Evolutionary conservation across 495 filamentous ascomycete species (phyloP).

Genomic region (Cairneyella variabilis): DNA sequence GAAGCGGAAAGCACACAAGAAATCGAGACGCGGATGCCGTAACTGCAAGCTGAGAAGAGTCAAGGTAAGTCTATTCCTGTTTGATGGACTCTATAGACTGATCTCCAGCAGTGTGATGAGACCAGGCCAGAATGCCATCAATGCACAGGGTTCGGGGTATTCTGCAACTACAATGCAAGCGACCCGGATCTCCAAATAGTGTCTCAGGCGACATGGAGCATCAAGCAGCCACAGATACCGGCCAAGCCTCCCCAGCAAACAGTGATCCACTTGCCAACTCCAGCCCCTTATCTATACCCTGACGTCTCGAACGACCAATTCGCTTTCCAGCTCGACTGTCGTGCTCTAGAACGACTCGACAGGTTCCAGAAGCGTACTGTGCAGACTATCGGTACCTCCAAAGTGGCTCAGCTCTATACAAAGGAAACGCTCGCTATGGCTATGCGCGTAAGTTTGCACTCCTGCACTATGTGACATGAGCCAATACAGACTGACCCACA

Average conservation of each 20-base stretch:
- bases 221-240: slow-evolving; percentile 22
- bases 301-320: slow-evolving; percentile 24
- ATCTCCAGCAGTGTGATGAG: slow-evolving; percentile 50
- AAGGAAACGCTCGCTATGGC: slow-evolving; percentile 25
- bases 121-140: slow-evolving; percentile 36
- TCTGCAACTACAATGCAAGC: slow-evolving; percentile 35
- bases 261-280: neutral
- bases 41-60: slow-evolving; percentile 45
- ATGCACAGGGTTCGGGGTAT: slow-evolving; percentile 37
- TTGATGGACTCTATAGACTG: too few species aligned
- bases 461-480: neutral
- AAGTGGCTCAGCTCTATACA: slow-evolving; percentile 26
- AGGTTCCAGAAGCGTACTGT: slow-evolving; percentile 37
- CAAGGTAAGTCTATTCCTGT: slow-evolving; percentile 30
- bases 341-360: slow-evolving; percentile 28
- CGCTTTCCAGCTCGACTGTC: slow-evolving; percentile 24
- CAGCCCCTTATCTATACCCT: slow-evolving; percentile 10
- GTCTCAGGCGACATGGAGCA: slow-evolving; percentile 26
- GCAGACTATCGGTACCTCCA: slow-evolving; percentile 32
- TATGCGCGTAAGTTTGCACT: slow-evolving; percentile 22
- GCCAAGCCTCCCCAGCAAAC: slow-evolving; percentile 12
- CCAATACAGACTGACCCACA: slow-evolving; percentile 11
- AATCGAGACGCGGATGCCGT: slow-evolving; percentile 39
- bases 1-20: slow-evolving; percentile 37
- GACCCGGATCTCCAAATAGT: slow-evolving; percentile 30